phyloP scores from a whole-genome alignment of 2,329 filamentous ascomycete species.

The Akanthomyces muscarius region DNA sequence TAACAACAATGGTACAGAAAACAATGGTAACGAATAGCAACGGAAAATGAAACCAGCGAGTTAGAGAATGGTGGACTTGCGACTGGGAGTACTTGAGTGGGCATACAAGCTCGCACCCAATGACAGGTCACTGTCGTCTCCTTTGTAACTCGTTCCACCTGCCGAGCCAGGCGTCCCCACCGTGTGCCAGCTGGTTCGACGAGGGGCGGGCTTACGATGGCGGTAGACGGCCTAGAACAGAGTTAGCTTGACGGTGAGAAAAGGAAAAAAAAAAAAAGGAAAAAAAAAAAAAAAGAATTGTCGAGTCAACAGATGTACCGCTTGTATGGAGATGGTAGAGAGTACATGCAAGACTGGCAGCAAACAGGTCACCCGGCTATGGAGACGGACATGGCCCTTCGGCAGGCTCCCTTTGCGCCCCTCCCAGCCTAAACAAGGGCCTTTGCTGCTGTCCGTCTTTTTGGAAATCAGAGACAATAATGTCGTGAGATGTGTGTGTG shows the following conservation, averaged over 20 bases:
- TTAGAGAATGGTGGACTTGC: constrained; percentile 9
- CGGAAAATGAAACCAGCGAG: neutral
- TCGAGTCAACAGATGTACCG: neutral
- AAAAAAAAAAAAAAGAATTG: neutral
- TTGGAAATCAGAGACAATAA: neutral
- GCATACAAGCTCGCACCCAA: neutral
- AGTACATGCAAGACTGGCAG: neutral
- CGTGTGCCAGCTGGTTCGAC: neutral
- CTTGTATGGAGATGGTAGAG: neutral
- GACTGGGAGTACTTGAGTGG: neutral
- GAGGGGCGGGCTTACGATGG: neutral
- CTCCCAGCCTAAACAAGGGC: constrained; percentile 9
- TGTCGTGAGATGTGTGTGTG: constrained; percentile 9
- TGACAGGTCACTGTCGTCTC: neutral
- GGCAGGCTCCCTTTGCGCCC: neutral
- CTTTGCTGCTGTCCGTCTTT: neutral
- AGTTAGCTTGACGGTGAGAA: neutral
- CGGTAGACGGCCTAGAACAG: neutral
- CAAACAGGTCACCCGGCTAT: neutral
- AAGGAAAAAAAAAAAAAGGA: neutral
- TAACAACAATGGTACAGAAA: neutral
- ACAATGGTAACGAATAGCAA: neutral
- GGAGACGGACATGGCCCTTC: neutral
- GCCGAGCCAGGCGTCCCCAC: neutral
- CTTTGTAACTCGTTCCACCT: constrained; percentile 8